Conservation (phyloP, 1,284 basidiomycete genomes). For the Entoloma clypeatum region DNA sequence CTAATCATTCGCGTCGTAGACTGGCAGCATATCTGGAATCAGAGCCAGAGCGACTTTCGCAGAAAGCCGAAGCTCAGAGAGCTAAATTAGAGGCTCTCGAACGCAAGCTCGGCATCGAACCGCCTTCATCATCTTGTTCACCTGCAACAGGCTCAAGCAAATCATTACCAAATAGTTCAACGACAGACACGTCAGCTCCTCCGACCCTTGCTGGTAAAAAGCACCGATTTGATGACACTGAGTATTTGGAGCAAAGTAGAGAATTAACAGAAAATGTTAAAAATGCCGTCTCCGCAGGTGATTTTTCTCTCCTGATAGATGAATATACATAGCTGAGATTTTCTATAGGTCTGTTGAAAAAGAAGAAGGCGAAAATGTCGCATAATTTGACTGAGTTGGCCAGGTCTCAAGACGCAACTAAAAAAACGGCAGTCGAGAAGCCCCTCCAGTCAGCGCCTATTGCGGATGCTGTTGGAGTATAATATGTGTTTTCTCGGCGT, state of each 20-base stretch:
- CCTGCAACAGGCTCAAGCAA: constrained; percentile 23
- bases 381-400: constrained; percentile 21
- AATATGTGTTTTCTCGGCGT: too few species aligned
- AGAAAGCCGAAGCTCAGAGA: constrained; percentile 75
- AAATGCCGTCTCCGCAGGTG: constrained; percentile 83
- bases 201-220: constrained; percentile 69
- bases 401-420: neutral
- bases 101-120: constrained; percentile 73
- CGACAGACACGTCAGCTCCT: constrained; percentile 31
- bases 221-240: constrained; percentile 87
- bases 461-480: constrained; percentile 31
- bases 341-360: constrained; percentile 67
- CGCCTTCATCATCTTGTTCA: constrained; percentile 25
- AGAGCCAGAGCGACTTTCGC: constrained; percentile 79
- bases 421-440: constrained; percentile 5
- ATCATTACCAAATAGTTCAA: constrained; percentile 13
- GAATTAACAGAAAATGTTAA: constrained; percentile 93
- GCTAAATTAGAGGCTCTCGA: constrained; percentile 86
- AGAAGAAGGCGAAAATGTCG: constrained; percentile 73
- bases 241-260: constrained; percentile 88
- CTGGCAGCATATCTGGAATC: constrained; percentile 87
- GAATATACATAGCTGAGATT: constrained; percentile 7
- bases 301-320: neutral
- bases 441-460: constrained; percentile 16
- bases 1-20: constrained; percentile 41